phyloP scores from a whole-genome alignment of 208 protist genomes.

The Angomonas deanei region DNA sequence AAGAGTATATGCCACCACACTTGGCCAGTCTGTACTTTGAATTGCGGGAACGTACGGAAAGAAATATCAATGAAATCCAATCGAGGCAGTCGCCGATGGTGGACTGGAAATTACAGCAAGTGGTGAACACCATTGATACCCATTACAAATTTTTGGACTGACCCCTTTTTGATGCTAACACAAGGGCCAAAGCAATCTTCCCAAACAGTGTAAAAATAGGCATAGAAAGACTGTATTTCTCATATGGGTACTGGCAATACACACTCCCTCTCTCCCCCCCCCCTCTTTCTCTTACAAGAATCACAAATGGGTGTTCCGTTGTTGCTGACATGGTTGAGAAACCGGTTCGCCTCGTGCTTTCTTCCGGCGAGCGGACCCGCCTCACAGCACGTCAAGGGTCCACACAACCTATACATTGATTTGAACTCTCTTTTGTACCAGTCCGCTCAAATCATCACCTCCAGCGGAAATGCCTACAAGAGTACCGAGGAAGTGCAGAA shows the following conservation, averaged over 20 bases:
- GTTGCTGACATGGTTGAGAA: constrained; percentile 78
- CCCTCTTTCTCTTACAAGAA: not conserved
- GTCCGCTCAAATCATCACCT: constrained; percentile 50
- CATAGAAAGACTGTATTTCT: no score
- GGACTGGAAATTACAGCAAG: not conserved
- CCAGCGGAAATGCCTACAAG: constrained; percentile 24
- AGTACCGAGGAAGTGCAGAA: constrained; percentile 56
- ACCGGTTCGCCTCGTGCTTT: constrained; percentile 73
- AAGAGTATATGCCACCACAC: not conserved
- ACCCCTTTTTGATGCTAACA: no score
- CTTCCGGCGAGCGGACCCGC: constrained; percentile 34
- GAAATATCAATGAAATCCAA: not conserved
- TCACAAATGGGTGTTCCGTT: constrained; percentile 79
- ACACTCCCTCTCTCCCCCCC: no score
- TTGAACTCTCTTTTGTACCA: constrained; percentile 85
- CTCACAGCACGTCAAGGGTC: constrained; percentile 6
- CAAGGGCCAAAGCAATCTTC: no score
- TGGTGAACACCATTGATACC: no score
- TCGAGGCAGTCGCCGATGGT: not conserved
- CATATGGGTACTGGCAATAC: no score
- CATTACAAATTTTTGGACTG: no score
- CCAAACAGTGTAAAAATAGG: no score
- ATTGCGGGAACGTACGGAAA: not conserved
- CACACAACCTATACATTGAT: constrained; percentile 81
- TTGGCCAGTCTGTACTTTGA: not conserved